These are phyloP conservation scores for Candida montana DNA, from an alignment of 805 yeast species.

Conservation along the genomic window DNA sequence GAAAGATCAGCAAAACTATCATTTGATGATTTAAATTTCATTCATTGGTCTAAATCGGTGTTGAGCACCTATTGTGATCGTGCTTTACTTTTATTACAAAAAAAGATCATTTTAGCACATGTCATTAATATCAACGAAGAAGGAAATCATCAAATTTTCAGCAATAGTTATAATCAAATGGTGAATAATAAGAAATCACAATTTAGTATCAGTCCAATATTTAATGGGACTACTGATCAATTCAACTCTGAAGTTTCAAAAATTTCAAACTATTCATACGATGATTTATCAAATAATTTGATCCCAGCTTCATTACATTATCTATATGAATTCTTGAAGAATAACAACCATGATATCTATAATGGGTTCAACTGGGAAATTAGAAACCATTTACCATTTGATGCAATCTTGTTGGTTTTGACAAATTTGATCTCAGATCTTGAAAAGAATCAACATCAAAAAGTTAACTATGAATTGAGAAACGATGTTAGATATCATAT, in stretches of 20 bases:
- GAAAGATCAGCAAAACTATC: slow-evolving; percentile 33
- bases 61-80: slow-evolving; percentile 51
- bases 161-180: slow-evolving; percentile 25
- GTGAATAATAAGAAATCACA: slow-evolving; percentile 23
- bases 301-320: slow-evolving; percentile 54
- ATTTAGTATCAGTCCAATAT: slow-evolving; percentile 21
- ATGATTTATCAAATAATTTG: slow-evolving; percentile 45
- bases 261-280: slow-evolving; percentile 36
- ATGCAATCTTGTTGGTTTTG: slow-evolving; percentile 47
- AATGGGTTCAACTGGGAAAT: slow-evolving; percentile 58
- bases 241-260: slow-evolving; percentile 8
- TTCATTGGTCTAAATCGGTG: slow-evolving; percentile 43
- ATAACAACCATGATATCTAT: slow-evolving; percentile 41
- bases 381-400: slow-evolving; percentile 55
- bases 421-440: slow-evolving; percentile 50
- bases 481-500: slow-evolving; percentile 28
- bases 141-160: slow-evolving; percentile 22
- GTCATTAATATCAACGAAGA: slow-evolving; percentile 23
- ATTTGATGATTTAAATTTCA: slow-evolving; percentile 33
- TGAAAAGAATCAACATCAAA: slow-evolving; percentile 27
- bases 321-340: slow-evolving; percentile 47
- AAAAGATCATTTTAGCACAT: slow-evolving; percentile 30
- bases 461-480: slow-evolving; percentile 26
- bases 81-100: slow-evolving; percentile 38
- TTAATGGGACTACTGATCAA: slow-evolving; percentile 10